Conservation (phyloP, 331 rosid genomes). For the Erythrophleum ivorense region DNA sequence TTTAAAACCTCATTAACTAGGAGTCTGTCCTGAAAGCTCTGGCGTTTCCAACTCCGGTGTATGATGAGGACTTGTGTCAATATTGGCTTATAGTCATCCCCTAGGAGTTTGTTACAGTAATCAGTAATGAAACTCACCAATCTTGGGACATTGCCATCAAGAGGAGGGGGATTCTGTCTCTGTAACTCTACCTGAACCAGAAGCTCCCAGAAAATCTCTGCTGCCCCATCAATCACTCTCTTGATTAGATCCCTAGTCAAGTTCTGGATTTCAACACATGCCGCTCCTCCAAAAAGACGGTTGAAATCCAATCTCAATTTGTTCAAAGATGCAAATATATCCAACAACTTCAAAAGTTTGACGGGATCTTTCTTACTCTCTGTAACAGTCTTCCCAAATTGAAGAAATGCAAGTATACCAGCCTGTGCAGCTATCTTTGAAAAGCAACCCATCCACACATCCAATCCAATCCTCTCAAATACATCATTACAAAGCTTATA, state of each 20-base stretch:
- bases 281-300: conserved; percentile 93
- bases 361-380: conserved; percentile 96
- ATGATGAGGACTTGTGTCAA: conserved; percentile 88
- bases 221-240: conserved; percentile 88
- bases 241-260: conserved; percentile 96
- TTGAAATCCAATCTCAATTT: conserved; percentile 90
- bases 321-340: conserved; percentile 91
- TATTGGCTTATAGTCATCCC: conserved; percentile 88
- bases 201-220: conserved; percentile 97
- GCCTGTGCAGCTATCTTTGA: conserved; percentile 96
- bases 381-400: conserved; percentile 91
- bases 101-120: conserved; percentile 87
- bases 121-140: conserved; percentile 83
- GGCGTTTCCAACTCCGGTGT: conserved; percentile 93
- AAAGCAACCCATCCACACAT: conserved; percentile 95
- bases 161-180: conserved; percentile 84
- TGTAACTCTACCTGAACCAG: conserved; percentile 83
- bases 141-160: conserved; percentile 79
- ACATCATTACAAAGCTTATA: conserved; percentile 96
- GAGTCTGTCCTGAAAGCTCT: conserved; percentile 85
- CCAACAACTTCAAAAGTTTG: conserved; percentile 89
- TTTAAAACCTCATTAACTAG: conserved; percentile 68
- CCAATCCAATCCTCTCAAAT: conserved; percentile 89
- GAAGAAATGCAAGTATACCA: conserved; percentile 94
- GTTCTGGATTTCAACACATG: conserved; percentile 88